Evolutionary conservation across 768 basidiomycete species (phyloP).

Genomic region (Amanita subjunquillea): DNA sequence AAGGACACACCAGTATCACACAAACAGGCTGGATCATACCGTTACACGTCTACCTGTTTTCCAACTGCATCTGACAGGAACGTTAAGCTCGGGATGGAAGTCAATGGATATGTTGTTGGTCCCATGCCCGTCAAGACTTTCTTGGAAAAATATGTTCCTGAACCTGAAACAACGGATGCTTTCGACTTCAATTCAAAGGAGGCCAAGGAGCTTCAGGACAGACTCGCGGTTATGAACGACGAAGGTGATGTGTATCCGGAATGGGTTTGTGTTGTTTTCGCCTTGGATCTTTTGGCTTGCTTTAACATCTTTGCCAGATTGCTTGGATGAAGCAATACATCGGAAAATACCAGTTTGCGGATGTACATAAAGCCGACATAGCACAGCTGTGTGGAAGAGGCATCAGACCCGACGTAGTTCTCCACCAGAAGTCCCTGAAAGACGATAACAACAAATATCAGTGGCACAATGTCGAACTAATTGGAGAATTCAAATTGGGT

Average conservation of each 20-base stretch:
- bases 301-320: no score
- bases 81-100: not conserved
- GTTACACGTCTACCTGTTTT: no score
- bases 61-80: no score
- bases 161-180: not conserved
- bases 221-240: no score
- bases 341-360: no score
- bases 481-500: not conserved
- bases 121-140: not conserved
- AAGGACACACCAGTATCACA: no score
- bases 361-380: not conserved
- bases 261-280: no score
- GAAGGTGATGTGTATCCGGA: no score
- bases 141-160: not conserved
- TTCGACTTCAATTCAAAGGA: not conserved
- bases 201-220: not conserved
- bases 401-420: not conserved
- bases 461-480: not conserved
- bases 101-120: not conserved
- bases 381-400: not conserved
- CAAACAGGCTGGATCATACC: no score
- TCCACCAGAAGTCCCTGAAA: not conserved
- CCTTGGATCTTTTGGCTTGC: no score
- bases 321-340: no score
- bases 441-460: not conserved